Conservation (phyloP, 108 stramenopile genomes). For the Chaetoceros muelleri region DNA sequence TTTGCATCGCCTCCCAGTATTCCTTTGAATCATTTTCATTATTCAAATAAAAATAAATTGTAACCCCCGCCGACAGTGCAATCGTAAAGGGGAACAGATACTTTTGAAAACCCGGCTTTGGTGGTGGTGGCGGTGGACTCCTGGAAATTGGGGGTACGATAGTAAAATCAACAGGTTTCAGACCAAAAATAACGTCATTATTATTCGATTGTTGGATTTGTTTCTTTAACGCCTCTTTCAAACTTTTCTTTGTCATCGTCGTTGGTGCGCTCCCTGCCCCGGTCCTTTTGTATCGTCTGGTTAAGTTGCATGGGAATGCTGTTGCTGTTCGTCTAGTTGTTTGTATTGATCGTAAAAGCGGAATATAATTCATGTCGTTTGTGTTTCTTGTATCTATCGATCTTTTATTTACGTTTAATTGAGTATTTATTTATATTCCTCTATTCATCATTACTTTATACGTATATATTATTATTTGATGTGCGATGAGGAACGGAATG, state of each 20-base stretch:
- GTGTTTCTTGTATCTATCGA: no score
- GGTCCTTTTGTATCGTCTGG: background rate
- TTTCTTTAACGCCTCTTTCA: background rate
- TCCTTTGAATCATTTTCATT: conserved; percentile 38
- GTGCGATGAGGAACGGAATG: no score
- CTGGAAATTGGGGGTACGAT: conserved; percentile 17
- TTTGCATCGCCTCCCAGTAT: conserved; percentile 39
- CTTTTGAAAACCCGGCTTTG: conserved; percentile 18
- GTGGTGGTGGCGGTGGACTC: conserved; percentile 31
- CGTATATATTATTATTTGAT: no score
- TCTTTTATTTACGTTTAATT: no score
- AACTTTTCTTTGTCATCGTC: background rate
- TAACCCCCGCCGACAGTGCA: conserved; percentile 2
- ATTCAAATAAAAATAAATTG: conserved; percentile 33
- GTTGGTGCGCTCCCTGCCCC: no score
- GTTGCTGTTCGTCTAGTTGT: no score
- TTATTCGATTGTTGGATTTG: background rate
- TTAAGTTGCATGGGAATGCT: no score
- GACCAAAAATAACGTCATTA: conserved; percentile 14
- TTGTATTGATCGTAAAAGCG: no score
- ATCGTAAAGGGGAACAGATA: conserved; percentile 13
- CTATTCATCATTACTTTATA: no score
- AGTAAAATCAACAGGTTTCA: conserved; percentile 33
- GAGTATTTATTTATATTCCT: no score
- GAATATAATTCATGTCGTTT: no score